Evolutionary conservation across 345 rosid genomes (phyloP).

Genomic region (Eucalyptus polyanthemos): DNA sequence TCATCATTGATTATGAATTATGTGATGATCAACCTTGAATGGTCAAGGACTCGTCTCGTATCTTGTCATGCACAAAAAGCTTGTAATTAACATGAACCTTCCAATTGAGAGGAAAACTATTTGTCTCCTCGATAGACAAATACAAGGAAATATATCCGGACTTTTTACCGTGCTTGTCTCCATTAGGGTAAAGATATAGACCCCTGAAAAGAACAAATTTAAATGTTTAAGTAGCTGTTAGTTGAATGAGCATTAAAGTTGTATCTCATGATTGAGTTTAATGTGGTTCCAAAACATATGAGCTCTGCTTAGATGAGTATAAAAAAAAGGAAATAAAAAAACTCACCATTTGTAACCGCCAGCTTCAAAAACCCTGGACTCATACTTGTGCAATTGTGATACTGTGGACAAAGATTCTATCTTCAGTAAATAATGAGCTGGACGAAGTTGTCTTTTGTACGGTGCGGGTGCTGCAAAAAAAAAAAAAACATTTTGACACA

Average conservation of each 20-base stretch:
- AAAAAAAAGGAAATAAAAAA: no score
- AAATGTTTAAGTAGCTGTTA: background rate
- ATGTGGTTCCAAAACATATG: background rate
- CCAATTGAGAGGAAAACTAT: background rate
- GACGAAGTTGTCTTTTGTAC: no score
- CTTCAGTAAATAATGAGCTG: no score
- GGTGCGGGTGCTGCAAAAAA: no score
- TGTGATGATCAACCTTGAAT: background rate
- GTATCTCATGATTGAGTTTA: background rate
- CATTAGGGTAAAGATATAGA: background rate
- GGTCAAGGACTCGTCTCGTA: background rate
- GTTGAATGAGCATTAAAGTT: background rate
- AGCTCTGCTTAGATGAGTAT: no score
- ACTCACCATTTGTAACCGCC: no score
- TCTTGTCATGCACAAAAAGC: background rate
- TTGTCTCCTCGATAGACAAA: background rate
- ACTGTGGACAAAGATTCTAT: no score
- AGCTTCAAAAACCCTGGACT: no score
- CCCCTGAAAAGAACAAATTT: background rate
- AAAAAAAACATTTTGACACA: no score
- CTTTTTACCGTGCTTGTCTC: background rate
- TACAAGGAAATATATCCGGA: background rate
- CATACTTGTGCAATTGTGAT: no score
- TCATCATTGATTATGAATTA: background rate
- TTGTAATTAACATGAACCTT: background rate